These are phyloP conservation scores for Carex parvula DNA, from an alignment of 176 grass and related monocot genomes.

Conservation along the genomic window DNA sequence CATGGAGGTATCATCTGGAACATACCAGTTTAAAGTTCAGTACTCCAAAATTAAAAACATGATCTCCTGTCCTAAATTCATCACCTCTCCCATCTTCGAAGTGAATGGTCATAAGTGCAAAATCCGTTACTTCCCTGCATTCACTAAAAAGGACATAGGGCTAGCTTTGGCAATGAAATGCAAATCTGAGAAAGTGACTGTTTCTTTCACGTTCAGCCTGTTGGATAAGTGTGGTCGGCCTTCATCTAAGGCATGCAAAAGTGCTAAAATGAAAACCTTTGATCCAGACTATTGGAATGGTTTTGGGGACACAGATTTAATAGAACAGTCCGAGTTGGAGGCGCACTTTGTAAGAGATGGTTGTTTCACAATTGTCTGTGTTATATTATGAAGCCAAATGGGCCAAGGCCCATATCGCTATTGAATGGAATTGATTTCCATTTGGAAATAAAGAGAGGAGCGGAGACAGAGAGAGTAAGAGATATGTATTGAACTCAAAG, in stretches of 20 bases:
- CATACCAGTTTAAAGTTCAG: not conserved
- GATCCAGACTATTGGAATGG: too few species aligned
- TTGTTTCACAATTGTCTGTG: not conserved
- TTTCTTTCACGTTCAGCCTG: not conserved
- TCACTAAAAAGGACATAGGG: not conserved
- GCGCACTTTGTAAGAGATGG: not conserved
- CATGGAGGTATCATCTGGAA: not conserved
- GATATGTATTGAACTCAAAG: too few species aligned
- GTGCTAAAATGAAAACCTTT: too few species aligned
- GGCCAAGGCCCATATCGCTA: too few species aligned
- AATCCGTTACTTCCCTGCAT: not conserved
- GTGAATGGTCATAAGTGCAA: not conserved
- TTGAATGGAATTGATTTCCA: too few species aligned
- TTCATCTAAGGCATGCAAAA: not conserved
- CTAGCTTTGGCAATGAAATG: not conserved
- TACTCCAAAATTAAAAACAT: not conserved
- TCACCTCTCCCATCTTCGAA: not conserved
- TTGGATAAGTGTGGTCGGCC: not conserved
- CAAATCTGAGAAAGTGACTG: not conserved
- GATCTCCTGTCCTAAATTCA: not conserved
- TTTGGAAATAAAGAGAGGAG: too few species aligned
- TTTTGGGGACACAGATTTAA: not conserved
- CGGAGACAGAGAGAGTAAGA: too few species aligned
- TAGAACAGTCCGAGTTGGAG: not conserved
- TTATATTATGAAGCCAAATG: too few species aligned